Evolutionary conservation across 495 filamentous ascomycete genomes (phyloP).

Genomic region (Penicillium roqueforti): DNA sequence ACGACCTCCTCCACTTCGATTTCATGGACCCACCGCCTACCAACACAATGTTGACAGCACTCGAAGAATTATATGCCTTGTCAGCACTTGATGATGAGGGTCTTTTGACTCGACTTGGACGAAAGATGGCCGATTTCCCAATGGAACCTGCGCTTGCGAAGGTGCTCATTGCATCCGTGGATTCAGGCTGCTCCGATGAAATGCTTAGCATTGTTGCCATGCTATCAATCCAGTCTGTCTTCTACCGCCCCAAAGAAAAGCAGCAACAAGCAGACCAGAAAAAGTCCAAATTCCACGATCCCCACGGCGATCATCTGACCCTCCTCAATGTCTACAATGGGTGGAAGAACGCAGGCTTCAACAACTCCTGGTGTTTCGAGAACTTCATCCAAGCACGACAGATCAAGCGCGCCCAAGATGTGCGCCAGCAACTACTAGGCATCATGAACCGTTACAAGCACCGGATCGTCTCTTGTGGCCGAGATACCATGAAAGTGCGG

Average conservation of each 20-base stretch:
- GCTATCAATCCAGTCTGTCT: conserved; percentile 79
- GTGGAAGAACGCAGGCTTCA: conserved; percentile 81
- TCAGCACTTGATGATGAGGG: conserved; percentile 95
- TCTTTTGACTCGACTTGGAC: conserved; percentile 82
- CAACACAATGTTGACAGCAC: conserved; percentile 93
- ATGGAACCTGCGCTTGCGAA: conserved; percentile 89
- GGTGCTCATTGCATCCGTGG: conserved; percentile 80
- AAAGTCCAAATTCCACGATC: conserved; percentile 95
- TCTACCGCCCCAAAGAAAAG: conserved; percentile 95
- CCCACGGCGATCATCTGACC: conserved; percentile 89
- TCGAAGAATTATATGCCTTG: conserved; percentile 92
- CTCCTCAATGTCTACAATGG: conserved; percentile 93
- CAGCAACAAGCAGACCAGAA: conserved; percentile 95
- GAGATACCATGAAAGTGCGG: conserved; percentile 82
- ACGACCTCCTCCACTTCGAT: conserved; percentile 94
- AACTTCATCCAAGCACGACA: conserved; percentile 93
- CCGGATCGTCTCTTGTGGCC: conserved; percentile 73
- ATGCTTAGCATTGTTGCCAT: conserved; percentile 93
- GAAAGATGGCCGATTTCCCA: conserved; percentile 98
- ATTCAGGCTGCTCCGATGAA: conserved; percentile 87
- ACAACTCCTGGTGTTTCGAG: conserved; percentile 90
- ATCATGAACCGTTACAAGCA: conserved; percentile 91
- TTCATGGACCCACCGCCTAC: conserved; percentile 98
- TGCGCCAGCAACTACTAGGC: conserved; percentile 82
- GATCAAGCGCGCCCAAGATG: conserved; percentile 86